Percentiles rank a stretch among this genome's conserved stretches.
Conservation (phyloP, 2,329 filamentous ascomycete genomes). For the Colletotrichum tanaceti region DNA sequence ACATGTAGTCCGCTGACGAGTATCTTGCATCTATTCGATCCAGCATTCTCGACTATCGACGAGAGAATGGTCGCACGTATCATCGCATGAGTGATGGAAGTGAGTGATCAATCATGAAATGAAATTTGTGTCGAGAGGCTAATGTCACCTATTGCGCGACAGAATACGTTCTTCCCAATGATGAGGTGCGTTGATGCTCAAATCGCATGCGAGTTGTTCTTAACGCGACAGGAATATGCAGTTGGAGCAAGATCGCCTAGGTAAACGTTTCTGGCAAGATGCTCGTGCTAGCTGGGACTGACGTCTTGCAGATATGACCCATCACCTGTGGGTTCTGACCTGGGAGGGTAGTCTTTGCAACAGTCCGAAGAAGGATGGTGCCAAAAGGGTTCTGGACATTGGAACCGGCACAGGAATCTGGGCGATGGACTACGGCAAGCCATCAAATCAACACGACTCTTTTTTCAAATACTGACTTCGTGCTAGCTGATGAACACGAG, state of each 20-base stretch:
- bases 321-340: conserved; percentile 50
- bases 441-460: background rate
- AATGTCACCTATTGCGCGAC: background rate
- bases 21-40: conserved; percentile 5
- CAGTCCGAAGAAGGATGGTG: conserved; percentile 43
- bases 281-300: background rate
- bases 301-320: conserved; percentile 48
- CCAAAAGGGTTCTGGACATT: conserved; percentile 42
- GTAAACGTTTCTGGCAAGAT: background rate
- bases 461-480: conserved; percentile 29
- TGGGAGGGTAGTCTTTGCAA: conserved; percentile 47
- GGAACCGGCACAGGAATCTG: conserved; percentile 45
- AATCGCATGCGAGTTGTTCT: background rate
- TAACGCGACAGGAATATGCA: background rate
- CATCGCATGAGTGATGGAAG: conserved; percentile 44
- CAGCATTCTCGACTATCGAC: conserved; percentile 21
- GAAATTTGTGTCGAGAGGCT: background rate
- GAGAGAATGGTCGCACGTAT: conserved; percentile 29
- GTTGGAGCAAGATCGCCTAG: conserved; percentile 31
- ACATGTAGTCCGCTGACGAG: background rate
- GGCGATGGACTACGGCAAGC: conserved; percentile 45
- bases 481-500: conserved; percentile 47
- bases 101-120: background rate
- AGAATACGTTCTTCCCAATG: conserved; percentile 32
- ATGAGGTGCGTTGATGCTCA: conserved; percentile 5